These are phyloP conservation scores for Chaetomium sp. DNA, from an alignment of 2,329 filamentous ascomycete genomes.

Conservation along the genomic window DNA sequence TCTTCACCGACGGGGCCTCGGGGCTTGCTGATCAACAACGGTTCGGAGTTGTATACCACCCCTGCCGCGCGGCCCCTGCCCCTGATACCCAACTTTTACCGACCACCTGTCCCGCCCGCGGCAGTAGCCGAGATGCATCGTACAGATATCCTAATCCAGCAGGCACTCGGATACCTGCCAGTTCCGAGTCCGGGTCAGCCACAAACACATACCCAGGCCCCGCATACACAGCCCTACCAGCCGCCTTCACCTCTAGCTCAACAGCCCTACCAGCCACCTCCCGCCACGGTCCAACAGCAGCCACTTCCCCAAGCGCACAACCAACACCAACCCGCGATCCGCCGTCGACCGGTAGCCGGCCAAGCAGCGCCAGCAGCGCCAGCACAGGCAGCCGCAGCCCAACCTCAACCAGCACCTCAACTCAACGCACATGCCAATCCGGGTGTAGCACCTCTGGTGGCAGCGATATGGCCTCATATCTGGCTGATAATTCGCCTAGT, in stretches of 20 bases:
- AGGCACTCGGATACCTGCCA: slow-evolving; percentile 34
- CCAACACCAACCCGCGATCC: slow-evolving; percentile 23
- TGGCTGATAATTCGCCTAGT: slow-evolving; percentile 62
- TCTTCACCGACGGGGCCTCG: slow-evolving; percentile 62
- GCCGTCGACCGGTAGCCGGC: slow-evolving; percentile 19
- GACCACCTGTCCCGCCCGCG: slow-evolving; percentile 18
- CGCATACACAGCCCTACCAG: slow-evolving; percentile 34
- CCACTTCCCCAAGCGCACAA: slow-evolving; percentile 13
- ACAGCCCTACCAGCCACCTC: slow-evolving; percentile 35
- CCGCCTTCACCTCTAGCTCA: slow-evolving; percentile 16
- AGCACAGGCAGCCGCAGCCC: background rate
- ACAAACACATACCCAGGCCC: slow-evolving; percentile 33
- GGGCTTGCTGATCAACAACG: slow-evolving; percentile 58
- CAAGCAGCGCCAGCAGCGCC: slow-evolving; percentile 7
- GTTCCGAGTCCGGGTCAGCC: slow-evolving; percentile 37
- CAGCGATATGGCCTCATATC: slow-evolving; percentile 59
- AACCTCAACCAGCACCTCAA: slow-evolving; percentile 6
- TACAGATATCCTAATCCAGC: slow-evolving; percentile 5
- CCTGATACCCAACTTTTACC: slow-evolving; percentile 7
- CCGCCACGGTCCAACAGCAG: slow-evolving; percentile 36
- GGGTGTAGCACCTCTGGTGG: slow-evolving; percentile 43
- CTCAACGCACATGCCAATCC: slow-evolving; percentile 45
- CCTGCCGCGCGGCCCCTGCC: slow-evolving; percentile 36
- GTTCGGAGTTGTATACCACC: slow-evolving; percentile 55
- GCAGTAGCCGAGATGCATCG: slow-evolving; percentile 11